A percentile compares a stretch with the other conserved stretches of the same genome.
These are phyloP conservation scores for Candida broadrunensis DNA, from an alignment of 805 yeast genomes.

Conservation along the genomic window DNA sequence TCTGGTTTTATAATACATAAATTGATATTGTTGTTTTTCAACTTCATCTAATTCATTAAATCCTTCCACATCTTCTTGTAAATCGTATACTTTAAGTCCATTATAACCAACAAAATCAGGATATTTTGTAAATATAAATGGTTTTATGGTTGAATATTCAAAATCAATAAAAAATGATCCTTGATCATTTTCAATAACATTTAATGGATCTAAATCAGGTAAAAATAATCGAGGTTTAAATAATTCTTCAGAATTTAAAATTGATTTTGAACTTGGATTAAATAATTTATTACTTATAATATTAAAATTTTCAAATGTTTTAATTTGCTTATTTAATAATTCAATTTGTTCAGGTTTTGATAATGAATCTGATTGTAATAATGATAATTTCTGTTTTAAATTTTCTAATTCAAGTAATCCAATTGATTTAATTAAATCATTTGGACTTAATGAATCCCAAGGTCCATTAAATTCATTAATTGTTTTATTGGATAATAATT, in stretches of 20 bases:
- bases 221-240: slow-evolving; percentile 70
- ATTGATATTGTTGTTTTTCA: slow-evolving; percentile 78
- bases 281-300: slow-evolving; percentile 58
- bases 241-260: slow-evolving; percentile 61
- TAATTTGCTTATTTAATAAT: slow-evolving; percentile 46
- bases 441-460: slow-evolving; percentile 59
- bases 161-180: slow-evolving; percentile 68
- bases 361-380: slow-evolving; percentile 54
- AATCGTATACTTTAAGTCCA: slow-evolving; percentile 81
- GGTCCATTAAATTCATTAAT: slow-evolving; percentile 68
- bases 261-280: slow-evolving; percentile 47
- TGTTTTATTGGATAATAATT: slow-evolving; percentile 47
- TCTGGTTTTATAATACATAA: slow-evolving; percentile 86
- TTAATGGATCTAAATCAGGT: slow-evolving; percentile 91
- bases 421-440: slow-evolving; percentile 60
- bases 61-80: slow-evolving; percentile 71
- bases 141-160: slow-evolving; percentile 78
- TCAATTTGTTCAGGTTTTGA: slow-evolving; percentile 41
- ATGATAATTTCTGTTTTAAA: slow-evolving; percentile 49
- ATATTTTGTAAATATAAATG: slow-evolving; percentile 71
- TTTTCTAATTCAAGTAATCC: slow-evolving; percentile 67
- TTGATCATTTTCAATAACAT: slow-evolving; percentile 51
- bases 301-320: slow-evolving; percentile 60
- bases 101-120: slow-evolving; percentile 85
- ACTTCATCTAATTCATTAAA: slow-evolving; percentile 64